These are phyloP conservation scores for Rhodotorula babjevae DNA, from an alignment of 768 basidiomycete species.

Conservation along the genomic window DNA sequence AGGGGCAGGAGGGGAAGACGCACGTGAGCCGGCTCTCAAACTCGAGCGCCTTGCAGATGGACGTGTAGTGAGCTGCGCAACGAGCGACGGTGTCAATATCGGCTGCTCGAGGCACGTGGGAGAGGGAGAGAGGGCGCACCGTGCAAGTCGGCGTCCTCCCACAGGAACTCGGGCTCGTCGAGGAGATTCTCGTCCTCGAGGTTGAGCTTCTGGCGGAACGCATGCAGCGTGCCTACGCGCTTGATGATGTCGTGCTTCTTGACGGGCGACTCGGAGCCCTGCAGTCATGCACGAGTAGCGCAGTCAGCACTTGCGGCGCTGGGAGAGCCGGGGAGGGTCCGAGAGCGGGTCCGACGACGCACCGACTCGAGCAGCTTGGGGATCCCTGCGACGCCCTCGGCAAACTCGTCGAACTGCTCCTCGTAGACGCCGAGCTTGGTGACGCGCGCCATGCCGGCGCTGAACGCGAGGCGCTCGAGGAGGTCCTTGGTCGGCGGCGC, in stretches of 20 bases:
- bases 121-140: conserved; percentile 49
- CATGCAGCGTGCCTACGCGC: conserved; percentile 85
- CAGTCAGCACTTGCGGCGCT: neutral
- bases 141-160: conserved; percentile 88
- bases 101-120: neutral
- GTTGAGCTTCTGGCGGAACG: conserved; percentile 85
- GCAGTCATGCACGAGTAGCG: neutral
- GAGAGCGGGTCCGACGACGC: neutral
- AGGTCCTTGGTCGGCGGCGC: conserved; percentile 32
- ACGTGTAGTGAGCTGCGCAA: conserved; percentile 62
- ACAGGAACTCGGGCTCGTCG: conserved; percentile 87
- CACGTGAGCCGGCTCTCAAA: conserved; percentile 68
- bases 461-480: conserved; percentile 40
- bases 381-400: conserved; percentile 32
- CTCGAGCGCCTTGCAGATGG: conserved; percentile 77
- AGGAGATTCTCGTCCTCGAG: conserved; percentile 82
- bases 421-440: conserved; percentile 44
- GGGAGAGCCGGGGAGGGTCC: fast-evolving
- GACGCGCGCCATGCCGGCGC: conserved; percentile 37
- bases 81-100: neutral
- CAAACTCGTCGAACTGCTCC: conserved; percentile 41
- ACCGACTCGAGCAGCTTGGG: conserved; percentile 33
- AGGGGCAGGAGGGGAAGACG: conserved; percentile 50
- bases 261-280: conserved; percentile 37
- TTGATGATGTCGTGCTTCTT: conserved; percentile 68